phyloP scores from a whole-genome alignment of 768 basidiomycete species.

The Kwoniella bestiolae region DNA sequence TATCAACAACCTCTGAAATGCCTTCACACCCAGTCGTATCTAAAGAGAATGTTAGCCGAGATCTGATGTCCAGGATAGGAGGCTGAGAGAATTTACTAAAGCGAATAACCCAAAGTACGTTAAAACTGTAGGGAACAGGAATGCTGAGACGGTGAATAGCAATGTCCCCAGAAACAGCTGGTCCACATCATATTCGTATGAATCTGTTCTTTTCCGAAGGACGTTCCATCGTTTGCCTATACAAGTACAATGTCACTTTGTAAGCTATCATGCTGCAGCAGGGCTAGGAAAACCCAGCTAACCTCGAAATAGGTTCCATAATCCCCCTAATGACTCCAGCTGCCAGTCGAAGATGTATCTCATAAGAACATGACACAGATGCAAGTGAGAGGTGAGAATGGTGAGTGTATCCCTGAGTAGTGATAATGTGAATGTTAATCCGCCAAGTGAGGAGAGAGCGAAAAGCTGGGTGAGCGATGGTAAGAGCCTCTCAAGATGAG shows the following conservation, averaged over 20 bases:
- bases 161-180: slow-evolving; percentile 89
- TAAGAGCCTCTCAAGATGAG: not conserved
- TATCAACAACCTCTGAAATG: slow-evolving; percentile 68
- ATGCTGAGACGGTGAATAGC: slow-evolving; percentile 57
- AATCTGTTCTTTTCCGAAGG: slow-evolving; percentile 82
- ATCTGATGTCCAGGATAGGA: not conserved
- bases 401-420: slow-evolving; percentile 69
- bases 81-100: slow-evolving; percentile 60
- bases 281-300: slow-evolving; percentile 23
- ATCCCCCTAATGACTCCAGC: slow-evolving; percentile 65
- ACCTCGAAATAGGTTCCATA: slow-evolving; percentile 94
- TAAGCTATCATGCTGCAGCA: not conserved
- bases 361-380: slow-evolving; percentile 70
- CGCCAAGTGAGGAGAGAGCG: slow-evolving; percentile 54
- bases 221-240: slow-evolving; percentile 87
- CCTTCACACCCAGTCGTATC: slow-evolving; percentile 65
- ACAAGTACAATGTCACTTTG: not conserved
- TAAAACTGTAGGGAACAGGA: slow-evolving; percentile 69
- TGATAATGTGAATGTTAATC: slow-evolving; percentile 68
- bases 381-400: slow-evolving; percentile 72
- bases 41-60: slow-evolving; percentile 40
- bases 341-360: slow-evolving; percentile 68
- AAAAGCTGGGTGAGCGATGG: slow-evolving; percentile 43
- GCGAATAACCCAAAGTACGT: slow-evolving; percentile 86
- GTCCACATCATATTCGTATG: slow-evolving; percentile 88